Evolutionary conservation across 192 early-diverging fungal species (phyloP).

Genomic region (Gryganskiella cystojenkinii): DNA sequence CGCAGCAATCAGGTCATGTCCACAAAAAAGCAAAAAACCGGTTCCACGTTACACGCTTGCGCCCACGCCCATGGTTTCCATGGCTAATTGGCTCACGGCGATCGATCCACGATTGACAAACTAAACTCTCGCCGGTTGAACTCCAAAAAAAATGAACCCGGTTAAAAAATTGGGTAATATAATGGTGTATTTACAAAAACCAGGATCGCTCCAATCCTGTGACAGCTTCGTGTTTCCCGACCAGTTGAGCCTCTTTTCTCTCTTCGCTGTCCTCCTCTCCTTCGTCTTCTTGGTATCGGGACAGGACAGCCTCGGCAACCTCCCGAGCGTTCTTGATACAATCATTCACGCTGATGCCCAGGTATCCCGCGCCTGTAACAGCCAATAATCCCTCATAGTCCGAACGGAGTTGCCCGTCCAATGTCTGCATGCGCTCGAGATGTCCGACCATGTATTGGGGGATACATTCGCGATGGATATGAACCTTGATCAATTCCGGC

Average conservation of each 20-base stretch:
- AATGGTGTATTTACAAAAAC: constrained; percentile 23
- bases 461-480: constrained; percentile 81
- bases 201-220: constrained; percentile 44
- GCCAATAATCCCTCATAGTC: constrained; percentile 68
- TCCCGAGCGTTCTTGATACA: constrained; percentile 75
- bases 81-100: too few relatives aligned
- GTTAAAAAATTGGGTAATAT: too few relatives aligned
- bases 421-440: constrained; percentile 64
- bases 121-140: too few relatives aligned
- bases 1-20: too few relatives aligned
- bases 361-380: constrained; percentile 83
- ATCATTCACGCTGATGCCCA: constrained; percentile 89
- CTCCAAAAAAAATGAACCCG: too few relatives aligned
- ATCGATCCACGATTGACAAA: too few relatives aligned
- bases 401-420: constrained; percentile 67
- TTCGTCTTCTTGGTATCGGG: constrained; percentile 32
- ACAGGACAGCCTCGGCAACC: constrained; percentile 66
- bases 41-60: too few relatives aligned
- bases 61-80: too few relatives aligned
- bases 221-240: constrained; percentile 38
- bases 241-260: constrained; percentile 15
- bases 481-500: constrained; percentile 62
- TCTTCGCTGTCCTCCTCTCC: constrained; percentile 7
- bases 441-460: constrained; percentile 93
- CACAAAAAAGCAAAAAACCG: too few relatives aligned